A percentile compares a stretch with the other conserved stretches of the same genome.
phyloP scores from a whole-genome alignment of 495 filamentous ascomycete species.

The Friedmanniomyces simplex region DNA sequence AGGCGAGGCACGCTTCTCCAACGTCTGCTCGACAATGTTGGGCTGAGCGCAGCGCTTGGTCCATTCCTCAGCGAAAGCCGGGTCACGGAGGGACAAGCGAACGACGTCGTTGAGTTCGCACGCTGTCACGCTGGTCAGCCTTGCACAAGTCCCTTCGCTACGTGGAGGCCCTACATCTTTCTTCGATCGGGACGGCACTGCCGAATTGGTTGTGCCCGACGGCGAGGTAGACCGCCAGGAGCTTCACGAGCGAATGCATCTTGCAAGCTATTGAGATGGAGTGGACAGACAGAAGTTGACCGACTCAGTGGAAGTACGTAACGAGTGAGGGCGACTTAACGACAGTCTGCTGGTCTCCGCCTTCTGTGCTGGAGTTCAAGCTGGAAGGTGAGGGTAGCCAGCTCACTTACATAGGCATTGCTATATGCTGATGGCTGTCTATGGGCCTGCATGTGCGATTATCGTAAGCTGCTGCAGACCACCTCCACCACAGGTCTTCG shows the following conservation, averaged over 20 bases:
- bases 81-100: constrained; percentile 3
- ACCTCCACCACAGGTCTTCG: neutral
- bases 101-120: neutral
- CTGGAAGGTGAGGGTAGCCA: neutral
- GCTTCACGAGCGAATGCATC: neutral
- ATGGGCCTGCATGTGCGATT: neutral
- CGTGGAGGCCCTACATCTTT: neutral
- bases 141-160: neutral
- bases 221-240: neutral
- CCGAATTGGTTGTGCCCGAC: neutral
- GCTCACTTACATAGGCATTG: neutral
- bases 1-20: neutral
- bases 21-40: neutral
- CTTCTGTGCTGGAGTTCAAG: neutral
- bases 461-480: neutral
- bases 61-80: constrained; percentile 1
- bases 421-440: neutral
- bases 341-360: neutral
- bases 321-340: neutral
- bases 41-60: neutral
- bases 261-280: neutral
- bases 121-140: neutral
- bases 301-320: neutral
- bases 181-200: neutral
- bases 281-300: neutral